Percentiles rank a stretch among this genome's conserved stretches.
phyloP scores from a whole-genome alignment of 129 eudicot genomes.

The Oenanthe sinensis region DNA sequence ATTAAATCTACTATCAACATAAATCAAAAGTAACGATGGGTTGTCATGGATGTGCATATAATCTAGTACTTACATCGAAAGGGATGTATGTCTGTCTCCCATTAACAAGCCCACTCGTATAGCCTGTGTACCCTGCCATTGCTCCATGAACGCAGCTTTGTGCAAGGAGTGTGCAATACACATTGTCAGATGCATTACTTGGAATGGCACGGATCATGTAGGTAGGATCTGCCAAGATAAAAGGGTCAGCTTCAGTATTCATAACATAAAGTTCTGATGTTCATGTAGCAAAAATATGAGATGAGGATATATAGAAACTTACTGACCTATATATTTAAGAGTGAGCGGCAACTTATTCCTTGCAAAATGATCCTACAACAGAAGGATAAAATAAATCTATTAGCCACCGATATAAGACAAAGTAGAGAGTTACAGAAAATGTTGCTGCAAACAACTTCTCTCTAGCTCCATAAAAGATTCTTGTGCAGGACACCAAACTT shows the following conservation, averaged over 20 bases:
- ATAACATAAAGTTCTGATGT: not conserved
- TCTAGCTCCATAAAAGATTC: not conserved
- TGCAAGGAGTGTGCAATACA: slow-evolving; percentile 30
- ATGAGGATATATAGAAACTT: not conserved
- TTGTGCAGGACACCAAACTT: not conserved
- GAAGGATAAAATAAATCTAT: not conserved
- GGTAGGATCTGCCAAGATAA: slow-evolving; percentile 24
- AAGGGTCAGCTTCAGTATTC: not conserved
- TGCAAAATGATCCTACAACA: slow-evolving; percentile 59
- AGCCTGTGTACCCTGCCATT: slow-evolving; percentile 36
- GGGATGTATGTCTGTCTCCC: slow-evolving; percentile 31
- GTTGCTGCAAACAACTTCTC: not conserved
- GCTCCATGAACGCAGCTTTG: slow-evolving; percentile 34
- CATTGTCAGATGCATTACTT: slow-evolving; percentile 29
- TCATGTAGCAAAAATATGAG: not conserved
- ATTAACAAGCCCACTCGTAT: slow-evolving; percentile 23
- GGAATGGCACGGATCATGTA: slow-evolving; percentile 33
- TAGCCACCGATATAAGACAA: not conserved
- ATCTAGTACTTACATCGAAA: slow-evolving; percentile 16
- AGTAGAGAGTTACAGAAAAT: not conserved
- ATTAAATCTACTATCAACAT: not conserved
- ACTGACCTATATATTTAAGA: slow-evolving; percentile 3
- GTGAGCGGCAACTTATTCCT: not conserved
- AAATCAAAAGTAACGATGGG: not conserved
- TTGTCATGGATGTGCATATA: not conserved